Evolutionary conservation across 768 basidiomycete species (phyloP).

Genomic region (Podaxis sp.): DNA sequence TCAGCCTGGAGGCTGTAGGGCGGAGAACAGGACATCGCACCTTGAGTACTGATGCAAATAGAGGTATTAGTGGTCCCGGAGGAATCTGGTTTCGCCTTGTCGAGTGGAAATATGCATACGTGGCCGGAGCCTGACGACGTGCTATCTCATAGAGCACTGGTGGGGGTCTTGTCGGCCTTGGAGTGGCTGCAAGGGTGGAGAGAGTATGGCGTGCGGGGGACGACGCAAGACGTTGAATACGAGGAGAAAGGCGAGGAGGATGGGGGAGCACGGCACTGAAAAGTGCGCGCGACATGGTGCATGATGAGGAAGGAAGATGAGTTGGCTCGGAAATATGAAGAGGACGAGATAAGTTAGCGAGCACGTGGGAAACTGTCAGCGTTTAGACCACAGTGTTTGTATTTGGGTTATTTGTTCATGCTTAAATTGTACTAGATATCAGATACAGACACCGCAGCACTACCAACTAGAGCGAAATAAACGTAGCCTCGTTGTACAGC

Average conservation of each 20-base stretch:
- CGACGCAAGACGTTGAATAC: neutral
- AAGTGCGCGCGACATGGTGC: constrained; percentile 10
- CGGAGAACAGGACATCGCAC: constrained; percentile 30
- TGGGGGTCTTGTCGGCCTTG: neutral
- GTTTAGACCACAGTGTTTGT: neutral
- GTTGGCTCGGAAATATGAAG: neutral
- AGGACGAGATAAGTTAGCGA: neutral
- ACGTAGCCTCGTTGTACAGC: constrained; percentile 89
- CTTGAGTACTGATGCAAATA: constrained; percentile 65
- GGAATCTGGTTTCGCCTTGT: constrained; percentile 31
- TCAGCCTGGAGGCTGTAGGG: neutral
- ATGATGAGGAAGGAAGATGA: constrained; percentile 1
- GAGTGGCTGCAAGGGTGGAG: neutral
- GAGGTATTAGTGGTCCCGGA: constrained; percentile 40
- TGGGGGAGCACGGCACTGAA: constrained; percentile 3
- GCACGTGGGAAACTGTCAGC: constrained; percentile 5
- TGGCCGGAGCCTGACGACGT: neutral
- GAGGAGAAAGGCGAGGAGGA: neutral
- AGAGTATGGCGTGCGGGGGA: neutral
- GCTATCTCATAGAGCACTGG: constrained; percentile 10
- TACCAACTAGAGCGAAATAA: constrained; percentile 58
- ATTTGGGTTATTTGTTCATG: neutral
- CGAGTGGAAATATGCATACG: constrained; percentile 31
- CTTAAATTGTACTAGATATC: neutral
- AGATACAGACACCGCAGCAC: neutral